A percentile compares a stretch with the other conserved stretches of the same genome.
Evolutionary conservation across 2,329 filamentous ascomycete genomes (phyloP).

Genomic region (Botryotinia globosa): DNA sequence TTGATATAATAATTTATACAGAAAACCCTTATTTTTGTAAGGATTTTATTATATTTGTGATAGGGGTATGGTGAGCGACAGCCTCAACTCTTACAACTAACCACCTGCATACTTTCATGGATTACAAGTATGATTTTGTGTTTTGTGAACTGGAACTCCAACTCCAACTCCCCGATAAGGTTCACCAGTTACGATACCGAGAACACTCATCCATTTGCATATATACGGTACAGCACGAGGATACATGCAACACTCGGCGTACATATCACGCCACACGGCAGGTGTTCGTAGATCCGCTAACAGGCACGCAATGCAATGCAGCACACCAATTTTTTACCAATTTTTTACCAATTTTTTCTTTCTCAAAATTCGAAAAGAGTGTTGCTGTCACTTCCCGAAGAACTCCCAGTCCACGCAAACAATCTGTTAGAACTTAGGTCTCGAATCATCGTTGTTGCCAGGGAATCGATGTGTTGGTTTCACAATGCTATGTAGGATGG

Average conservation of each 20-base stretch:
- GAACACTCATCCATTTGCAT: not conserved
- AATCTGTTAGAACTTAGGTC: not conserved
- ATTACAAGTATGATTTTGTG: too few species aligned
- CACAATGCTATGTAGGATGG: conserved; percentile 3
- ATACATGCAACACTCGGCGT: conserved; percentile 13
- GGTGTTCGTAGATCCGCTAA: conserved; percentile 9
- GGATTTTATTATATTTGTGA: too few species aligned
- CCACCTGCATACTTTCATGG: too few species aligned
- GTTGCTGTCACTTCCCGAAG: not conserved
- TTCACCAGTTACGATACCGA: too few species aligned
- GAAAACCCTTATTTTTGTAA: too few species aligned
- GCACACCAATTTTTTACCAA: not conserved
- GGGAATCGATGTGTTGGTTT: conserved; percentile 1
- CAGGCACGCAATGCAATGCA: not conserved
- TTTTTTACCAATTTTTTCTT: too few species aligned
- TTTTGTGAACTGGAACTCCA: not conserved
- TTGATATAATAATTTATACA: too few species aligned
- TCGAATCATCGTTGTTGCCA: not conserved
- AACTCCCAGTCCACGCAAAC: not conserved
- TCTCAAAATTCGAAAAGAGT: not conserved
- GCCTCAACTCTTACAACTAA: too few species aligned
- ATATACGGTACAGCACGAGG: not conserved
- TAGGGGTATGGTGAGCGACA: too few species aligned
- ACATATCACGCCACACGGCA: conserved; percentile 15
- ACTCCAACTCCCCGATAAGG: not conserved